These are phyloP conservation scores for Kuraishia borneana DNA, from an alignment of 805 yeast genomes.

Conservation along the genomic window DNA sequence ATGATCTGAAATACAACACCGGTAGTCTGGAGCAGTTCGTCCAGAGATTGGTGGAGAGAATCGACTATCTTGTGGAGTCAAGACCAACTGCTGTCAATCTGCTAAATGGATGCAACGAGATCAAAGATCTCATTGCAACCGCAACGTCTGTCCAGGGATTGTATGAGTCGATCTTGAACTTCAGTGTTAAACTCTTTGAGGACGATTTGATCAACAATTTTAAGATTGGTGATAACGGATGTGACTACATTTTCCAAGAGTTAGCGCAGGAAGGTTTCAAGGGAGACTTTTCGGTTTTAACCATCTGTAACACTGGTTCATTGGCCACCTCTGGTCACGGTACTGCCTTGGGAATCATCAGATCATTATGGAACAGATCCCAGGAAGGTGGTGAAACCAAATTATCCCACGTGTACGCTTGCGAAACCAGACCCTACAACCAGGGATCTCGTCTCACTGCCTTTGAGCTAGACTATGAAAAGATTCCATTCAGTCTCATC, in stretches of 20 bases:
- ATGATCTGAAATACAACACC: slow-evolving; percentile 15
- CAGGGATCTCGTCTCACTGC: slow-evolving; percentile 94
- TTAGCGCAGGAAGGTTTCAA: slow-evolving; percentile 34
- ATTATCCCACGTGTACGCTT: slow-evolving; percentile 67
- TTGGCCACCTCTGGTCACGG: slow-evolving; percentile 97
- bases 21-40: slow-evolving; percentile 19
- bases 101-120: slow-evolving; percentile 55
- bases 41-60: slow-evolving; percentile 26
- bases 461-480: slow-evolving; percentile 75
- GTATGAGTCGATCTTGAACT: slow-evolving; percentile 24
- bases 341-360: slow-evolving; percentile 86
- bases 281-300: slow-evolving; percentile 71
- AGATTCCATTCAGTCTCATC: slow-evolving; percentile 78
- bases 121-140: slow-evolving; percentile 23
- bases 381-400: slow-evolving; percentile 15
- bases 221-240: slow-evolving; percentile 73
- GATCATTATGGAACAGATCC: slow-evolving; percentile 49
- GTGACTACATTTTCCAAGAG: slow-evolving; percentile 44
- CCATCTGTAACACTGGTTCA: slow-evolving; percentile 95
- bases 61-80: slow-evolving; percentile 60
- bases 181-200: slow-evolving; percentile 46
- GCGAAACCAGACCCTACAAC: slow-evolving; percentile 94
- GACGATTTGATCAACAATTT: slow-evolving; percentile 74
- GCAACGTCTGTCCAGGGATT: slow-evolving; percentile 9
- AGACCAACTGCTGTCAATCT: slow-evolving; percentile 96